Evolutionary conservation across 768 basidiomycete species (phyloP), one percentile per base, ranked within the genome.

Genomic region (Rhizopogon vesiculosus): DNA sequence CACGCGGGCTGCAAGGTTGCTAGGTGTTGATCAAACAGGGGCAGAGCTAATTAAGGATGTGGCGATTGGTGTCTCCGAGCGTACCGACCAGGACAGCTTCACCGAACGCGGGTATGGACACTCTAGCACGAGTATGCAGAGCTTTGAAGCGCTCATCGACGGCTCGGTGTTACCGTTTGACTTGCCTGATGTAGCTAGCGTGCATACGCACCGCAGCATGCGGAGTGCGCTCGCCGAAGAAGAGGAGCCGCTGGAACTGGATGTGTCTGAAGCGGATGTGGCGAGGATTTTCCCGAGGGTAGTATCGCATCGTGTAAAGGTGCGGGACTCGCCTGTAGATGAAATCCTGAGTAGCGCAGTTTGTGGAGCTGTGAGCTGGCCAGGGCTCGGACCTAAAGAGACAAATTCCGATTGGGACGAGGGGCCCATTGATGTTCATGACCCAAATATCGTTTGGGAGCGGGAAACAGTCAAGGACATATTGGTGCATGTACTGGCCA

Each of bases 221-320:
- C 51, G 40, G 13, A 55, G 58, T 54, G 52, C 53, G 31, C 40
- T 46, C 2, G 39, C 19, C 31, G 42, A 42, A 25, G 56, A 61
- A 50, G 66, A 68, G 22, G 62, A 65, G 49, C 61, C 62, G 28
- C 62, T 68, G 43, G 64, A 72, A 38, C 61, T 86, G 59, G 86
- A 87, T 55, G 83, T 88, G 4, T 85, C 85, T 5, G 87, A 89
- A 66, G 84, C 84, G 55, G 87, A 92, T 61, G 77, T 89, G 59
- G 86, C 86, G 54, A 78, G 87, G 56, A 83, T 90, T 29, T 80
- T 89, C 59, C 87, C 87, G 38, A 73, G 87, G 19, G 82, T 86
- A 0, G 78, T 92, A 31, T 85, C 86, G 7, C 91, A 93, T 70
- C 85, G 91, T 10, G 64, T 93, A 57, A 76, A 86, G 49, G 79